Evolutionary conservation across 192 early-diverging fungal species (phyloP).

Genomic region (Backusella morwellensis): DNA sequence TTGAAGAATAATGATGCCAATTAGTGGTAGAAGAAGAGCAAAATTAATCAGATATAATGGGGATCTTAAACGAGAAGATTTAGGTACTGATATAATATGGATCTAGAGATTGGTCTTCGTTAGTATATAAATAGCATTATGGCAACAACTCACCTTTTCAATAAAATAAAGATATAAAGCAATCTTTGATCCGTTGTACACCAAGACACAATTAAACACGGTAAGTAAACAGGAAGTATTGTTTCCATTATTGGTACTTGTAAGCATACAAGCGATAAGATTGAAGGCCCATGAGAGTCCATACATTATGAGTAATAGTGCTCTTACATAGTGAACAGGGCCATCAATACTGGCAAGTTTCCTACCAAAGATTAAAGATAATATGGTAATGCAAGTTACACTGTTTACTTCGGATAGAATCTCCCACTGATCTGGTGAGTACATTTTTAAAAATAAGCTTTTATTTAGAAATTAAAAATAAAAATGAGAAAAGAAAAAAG

Average conservation of each 20-base stretch:
- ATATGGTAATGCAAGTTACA: constrained; percentile 39
- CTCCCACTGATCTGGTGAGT: constrained; percentile 35
- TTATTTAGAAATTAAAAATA: background rate
- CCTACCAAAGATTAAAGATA: constrained; percentile 45
- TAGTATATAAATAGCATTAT: background rate
- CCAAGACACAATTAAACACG: constrained; percentile 35
- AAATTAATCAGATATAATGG: constrained; percentile 40
- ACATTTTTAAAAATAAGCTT: constrained; percentile 17
- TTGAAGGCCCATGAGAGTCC: constrained; percentile 43
- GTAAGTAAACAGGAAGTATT: constrained; percentile 35
- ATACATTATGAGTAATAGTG: constrained; percentile 38
- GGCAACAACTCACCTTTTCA: constrained; percentile 33
- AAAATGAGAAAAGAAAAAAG: background rate
- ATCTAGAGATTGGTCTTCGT: background rate
- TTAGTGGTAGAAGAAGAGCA: constrained; percentile 32
- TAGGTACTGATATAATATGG: constrained; percentile 26
- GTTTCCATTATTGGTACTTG: constrained; percentile 48
- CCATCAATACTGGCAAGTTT: constrained; percentile 39
- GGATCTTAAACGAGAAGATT: constrained; percentile 29
- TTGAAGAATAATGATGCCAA: constrained; percentile 28
- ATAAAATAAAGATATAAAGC: constrained; percentile 47
- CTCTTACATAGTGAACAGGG: constrained; percentile 40
- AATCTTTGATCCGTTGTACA: constrained; percentile 41
- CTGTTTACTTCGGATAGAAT: constrained; percentile 38
- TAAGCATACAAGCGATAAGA: constrained; percentile 39